Percentiles rank a stretch among this genome's conserved stretches.
Evolutionary conservation across 306 rosid species (phyloP).

Genomic region (Vigna unguiculata): DNA sequence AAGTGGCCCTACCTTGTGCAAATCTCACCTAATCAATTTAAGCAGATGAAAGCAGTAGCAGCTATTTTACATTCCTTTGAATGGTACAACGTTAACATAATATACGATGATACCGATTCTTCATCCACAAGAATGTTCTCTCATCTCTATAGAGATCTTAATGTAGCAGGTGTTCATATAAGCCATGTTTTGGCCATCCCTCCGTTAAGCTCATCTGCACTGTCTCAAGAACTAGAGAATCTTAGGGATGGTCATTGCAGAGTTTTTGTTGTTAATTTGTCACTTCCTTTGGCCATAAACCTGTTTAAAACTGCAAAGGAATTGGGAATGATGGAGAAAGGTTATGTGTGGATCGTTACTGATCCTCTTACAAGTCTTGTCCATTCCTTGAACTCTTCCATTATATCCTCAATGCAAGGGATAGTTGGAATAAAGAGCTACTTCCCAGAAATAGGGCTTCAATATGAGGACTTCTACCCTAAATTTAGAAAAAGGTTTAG

Average conservation of each 20-base stretch:
- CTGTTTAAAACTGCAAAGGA: constrained; percentile 51
- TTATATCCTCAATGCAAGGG: constrained; percentile 59
- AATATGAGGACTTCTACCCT: constrained; percentile 30
- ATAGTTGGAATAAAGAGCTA: constrained; percentile 57
- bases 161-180: constrained; percentile 40
- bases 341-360: constrained; percentile 65
- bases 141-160: constrained; percentile 46
- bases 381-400: constrained; percentile 59
- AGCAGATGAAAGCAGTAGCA: constrained; percentile 59
- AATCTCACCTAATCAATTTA: constrained; percentile 39
- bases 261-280: constrained; percentile 55
- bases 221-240: constrained; percentile 52
- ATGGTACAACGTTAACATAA: constrained; percentile 51
- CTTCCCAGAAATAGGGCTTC: constrained; percentile 23
- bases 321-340: constrained; percentile 61
- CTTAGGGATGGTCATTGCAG: constrained; percentile 48
- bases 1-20: constrained; percentile 55
- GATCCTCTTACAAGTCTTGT: constrained; percentile 57
- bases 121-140: constrained; percentile 46
- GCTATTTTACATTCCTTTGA: constrained; percentile 54
- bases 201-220: constrained; percentile 38
- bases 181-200: constrained; percentile 45
- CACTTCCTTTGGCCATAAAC: constrained; percentile 46
- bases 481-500: constrained; percentile 46
- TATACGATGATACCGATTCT: constrained; percentile 55